A percentile compares a stretch with the other conserved stretches of the same genome.
phyloP scores from a whole-genome alignment of 2,329 filamentous ascomycete species.

The Domatiomyces globalis region DNA sequence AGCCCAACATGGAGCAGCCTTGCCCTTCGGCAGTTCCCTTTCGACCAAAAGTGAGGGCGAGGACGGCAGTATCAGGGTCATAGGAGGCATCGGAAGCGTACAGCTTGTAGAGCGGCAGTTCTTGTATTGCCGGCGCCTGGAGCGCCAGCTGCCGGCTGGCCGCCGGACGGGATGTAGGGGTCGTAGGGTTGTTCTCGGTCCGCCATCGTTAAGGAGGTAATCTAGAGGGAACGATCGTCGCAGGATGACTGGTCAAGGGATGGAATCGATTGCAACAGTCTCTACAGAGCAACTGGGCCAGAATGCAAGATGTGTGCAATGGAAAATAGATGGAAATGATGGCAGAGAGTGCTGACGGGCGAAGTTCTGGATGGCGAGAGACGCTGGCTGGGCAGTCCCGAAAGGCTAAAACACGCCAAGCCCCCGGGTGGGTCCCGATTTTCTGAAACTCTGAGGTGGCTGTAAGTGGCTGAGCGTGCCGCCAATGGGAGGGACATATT shows the following conservation, averaged over 20 bases:
- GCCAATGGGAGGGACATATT: too few species aligned
- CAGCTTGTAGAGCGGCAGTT: conserved; percentile 66
- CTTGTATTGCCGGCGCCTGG: conserved; percentile 45
- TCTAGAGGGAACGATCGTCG: background rate
- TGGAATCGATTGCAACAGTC: background rate
- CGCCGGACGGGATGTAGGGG: conserved; percentile 68
- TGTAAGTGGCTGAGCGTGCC: background rate
- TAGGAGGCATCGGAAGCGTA: conserved; percentile 36
- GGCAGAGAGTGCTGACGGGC: background rate
- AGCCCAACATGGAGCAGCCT: background rate
- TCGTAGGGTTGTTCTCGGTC: conserved; percentile 59
- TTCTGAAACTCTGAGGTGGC: background rate
- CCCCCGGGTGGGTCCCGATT: background rate
- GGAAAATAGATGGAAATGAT: background rate
- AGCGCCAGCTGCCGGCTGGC: conserved; percentile 21
- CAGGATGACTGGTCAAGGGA: background rate
- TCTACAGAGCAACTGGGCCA: background rate
- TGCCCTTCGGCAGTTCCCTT: background rate
- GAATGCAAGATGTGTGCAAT: background rate
- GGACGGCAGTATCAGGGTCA: background rate
- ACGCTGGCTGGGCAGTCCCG: background rate
- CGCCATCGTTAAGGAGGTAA: conserved; percentile 34
- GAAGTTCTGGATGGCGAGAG: background rate
- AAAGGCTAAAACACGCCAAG: background rate
- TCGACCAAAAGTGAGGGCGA: background rate